phyloP scores from a whole-genome alignment of 106 monocot species.

The Ottelia alismoides region DNA sequence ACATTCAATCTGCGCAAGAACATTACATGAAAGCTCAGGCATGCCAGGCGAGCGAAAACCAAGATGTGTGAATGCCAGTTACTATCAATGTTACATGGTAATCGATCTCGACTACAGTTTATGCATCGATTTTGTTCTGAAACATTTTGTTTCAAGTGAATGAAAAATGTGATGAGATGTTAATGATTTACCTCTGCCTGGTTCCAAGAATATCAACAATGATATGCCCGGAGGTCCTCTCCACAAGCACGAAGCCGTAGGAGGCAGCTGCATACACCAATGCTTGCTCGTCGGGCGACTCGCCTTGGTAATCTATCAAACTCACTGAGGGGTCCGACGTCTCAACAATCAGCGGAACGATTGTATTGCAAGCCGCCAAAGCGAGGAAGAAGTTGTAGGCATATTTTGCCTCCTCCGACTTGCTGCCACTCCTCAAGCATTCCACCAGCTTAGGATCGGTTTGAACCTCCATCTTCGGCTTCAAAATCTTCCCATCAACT shows the following conservation, averaged over 20 bases:
- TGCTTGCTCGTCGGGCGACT: slow-evolving; percentile 95
- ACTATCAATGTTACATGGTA: too few species aligned
- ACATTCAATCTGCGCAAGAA: slow-evolving; percentile 54
- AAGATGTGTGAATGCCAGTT: too few species aligned
- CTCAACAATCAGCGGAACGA: slow-evolving; percentile 59
- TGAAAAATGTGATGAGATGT: neutral
- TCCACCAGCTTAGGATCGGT: slow-evolving; percentile 48
- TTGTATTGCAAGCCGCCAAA: slow-evolving; percentile 81
- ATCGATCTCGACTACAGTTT: too few species aligned
- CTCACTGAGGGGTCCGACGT: slow-evolving; percentile 25
- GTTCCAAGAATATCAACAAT: slow-evolving; percentile 72
- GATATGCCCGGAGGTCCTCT: slow-evolving; percentile 81
- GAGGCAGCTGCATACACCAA: slow-evolving; percentile 88
- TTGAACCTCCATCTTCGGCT: slow-evolving; percentile 61
- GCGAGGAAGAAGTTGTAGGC: slow-evolving; percentile 65
- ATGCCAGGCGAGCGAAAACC: too few species aligned
- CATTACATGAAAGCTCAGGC: neutral
- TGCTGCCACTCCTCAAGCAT: slow-evolving; percentile 25
- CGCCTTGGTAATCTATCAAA: slow-evolving; percentile 87
- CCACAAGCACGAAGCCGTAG: slow-evolving; percentile 85
- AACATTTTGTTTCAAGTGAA: too few species aligned
- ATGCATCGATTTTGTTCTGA: too few species aligned
- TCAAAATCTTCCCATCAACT: slow-evolving; percentile 51
- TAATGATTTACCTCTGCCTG: slow-evolving; percentile 44
- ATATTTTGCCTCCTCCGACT: slow-evolving; percentile 24